Conservation (phyloP, 139 green algal genomes). For the Chara braunii region DNA sequence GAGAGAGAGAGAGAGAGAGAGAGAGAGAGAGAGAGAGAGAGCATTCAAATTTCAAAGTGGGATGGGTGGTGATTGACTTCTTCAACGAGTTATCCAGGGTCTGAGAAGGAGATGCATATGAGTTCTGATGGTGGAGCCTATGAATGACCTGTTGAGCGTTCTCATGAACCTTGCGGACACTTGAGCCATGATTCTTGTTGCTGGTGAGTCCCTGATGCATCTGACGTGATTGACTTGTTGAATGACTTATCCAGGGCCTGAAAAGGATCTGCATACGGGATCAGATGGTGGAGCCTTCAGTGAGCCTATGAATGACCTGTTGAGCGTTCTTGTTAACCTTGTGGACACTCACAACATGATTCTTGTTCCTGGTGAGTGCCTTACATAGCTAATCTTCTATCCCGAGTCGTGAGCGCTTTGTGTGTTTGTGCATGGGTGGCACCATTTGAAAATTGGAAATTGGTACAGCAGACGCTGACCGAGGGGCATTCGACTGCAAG, state of each 20-base stretch:
- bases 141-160: conserved; percentile 72
- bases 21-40: too few relatives aligned
- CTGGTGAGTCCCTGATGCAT: conserved; percentile 8
- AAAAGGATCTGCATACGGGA: conserved; percentile 81
- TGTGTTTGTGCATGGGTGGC: background rate
- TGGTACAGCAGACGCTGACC: conserved; percentile 42
- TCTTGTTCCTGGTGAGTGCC: conserved; percentile 27
- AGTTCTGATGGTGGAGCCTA: conserved; percentile 58
- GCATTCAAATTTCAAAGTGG: too few relatives aligned
- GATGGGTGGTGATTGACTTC: too few relatives aligned
- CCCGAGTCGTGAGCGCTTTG: background rate
- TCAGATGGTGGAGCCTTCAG: conserved; percentile 90
- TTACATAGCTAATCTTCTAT: background rate
- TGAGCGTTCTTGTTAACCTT: conserved; percentile 58
- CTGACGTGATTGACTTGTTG: background rate
- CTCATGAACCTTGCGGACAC: conserved; percentile 52
- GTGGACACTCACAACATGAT: conserved; percentile 40
- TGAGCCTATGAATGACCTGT: conserved; percentile 84
- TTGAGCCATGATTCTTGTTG: conserved; percentile 35
- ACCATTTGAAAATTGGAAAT: background rate
- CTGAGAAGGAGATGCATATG: too few relatives aligned
- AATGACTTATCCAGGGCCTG: conserved; percentile 48
- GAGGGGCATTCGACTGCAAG: too few relatives aligned
- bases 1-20: too few relatives aligned
- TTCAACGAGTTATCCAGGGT: too few relatives aligned